Base-by-base conservation (phyloP, 2,329 filamentous ascomycete genomes). In the Colletotrichum theobromicola region DNA sequence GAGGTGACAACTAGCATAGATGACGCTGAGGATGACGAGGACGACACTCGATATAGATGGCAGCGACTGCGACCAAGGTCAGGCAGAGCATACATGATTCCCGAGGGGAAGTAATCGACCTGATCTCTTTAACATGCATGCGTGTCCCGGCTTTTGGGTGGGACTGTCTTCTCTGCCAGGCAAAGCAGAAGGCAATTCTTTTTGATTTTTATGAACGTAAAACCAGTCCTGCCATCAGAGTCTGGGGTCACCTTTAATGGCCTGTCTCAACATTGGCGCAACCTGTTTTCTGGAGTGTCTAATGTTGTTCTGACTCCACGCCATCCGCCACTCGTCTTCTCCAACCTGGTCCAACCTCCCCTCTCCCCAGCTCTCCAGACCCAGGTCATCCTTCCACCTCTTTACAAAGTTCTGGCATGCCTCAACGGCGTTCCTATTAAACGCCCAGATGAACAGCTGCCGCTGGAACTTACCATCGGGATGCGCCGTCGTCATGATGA, bases 401-500 rank as follows among this genome's bases (percentile, higher is more conserved):
- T 83, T 79, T 24, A 83, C 86, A 78, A 96, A 96, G 18, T 80
- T 82, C 79, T 88, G 84, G 18, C 89, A 89, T 2, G 89, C 90
- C 5, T 82, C 78, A 0, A 85, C 84, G 0, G 88, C 92, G 5
- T 81, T 81, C 2, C 87, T 84, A 30, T 86, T 89, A 2, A 91
- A 79, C 0, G 89, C 92, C 90, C 93, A 93, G 0, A 96, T 83
- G 7, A 96, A 83, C 46, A 95, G 81, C 79, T 97, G 91, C 65
- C 94, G 86, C 76, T 86, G 85, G 75, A 95, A 94, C 18, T 85
- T 80, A 0, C 89, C 90, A 1, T 83, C 84, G 0, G 87, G 84
- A 26, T 88, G 86, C 24, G 87, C 91, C n/a, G 90, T 90, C 2
- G 94, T 95, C 92, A 96, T 94, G 70, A 96, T 85, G 12, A 87